These are phyloP conservation scores for Astragalus membranaceus DNA, from an alignment of 306 rosid species.

Conservation along the genomic window DNA sequence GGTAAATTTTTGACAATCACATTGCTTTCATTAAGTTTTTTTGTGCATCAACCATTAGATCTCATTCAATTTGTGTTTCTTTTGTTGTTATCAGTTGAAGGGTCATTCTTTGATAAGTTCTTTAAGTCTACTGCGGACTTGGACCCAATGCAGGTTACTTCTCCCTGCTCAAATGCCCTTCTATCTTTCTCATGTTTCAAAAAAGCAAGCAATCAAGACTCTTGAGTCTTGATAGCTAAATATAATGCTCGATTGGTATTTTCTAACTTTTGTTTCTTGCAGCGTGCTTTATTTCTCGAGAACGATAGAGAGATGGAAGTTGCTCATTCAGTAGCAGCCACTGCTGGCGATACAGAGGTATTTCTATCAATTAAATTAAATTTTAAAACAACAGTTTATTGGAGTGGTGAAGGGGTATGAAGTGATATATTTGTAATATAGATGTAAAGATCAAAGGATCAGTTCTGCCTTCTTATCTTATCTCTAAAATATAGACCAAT, in stretches of 20 bases:
- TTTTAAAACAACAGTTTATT: neutral
- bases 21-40: neutral
- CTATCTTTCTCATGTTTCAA: neutral
- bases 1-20: constrained; percentile 34
- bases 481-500: neutral
- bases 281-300: constrained; percentile 91
- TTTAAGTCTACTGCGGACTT: constrained; percentile 68
- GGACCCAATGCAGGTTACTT: constrained; percentile 73
- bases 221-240: neutral
- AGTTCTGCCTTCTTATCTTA: constrained; percentile 2
- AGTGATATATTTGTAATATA: neutral
- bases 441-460: neutral
- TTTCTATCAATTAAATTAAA: neutral
- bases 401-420: neutral
- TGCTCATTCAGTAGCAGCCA: constrained; percentile 90
- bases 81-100: constrained; percentile 53
- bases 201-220: neutral
- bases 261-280: constrained; percentile 10
- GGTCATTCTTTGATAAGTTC: constrained; percentile 75
- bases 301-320: constrained; percentile 81
- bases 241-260: constrained; percentile 4
- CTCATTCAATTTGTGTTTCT: constrained; percentile 8
- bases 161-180: constrained; percentile 9
- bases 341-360: constrained; percentile 88
- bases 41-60: neutral